phyloP scores from a whole-genome alignment of 139 green algal genomes.

The Edaphochlamys debaryana region DNA sequence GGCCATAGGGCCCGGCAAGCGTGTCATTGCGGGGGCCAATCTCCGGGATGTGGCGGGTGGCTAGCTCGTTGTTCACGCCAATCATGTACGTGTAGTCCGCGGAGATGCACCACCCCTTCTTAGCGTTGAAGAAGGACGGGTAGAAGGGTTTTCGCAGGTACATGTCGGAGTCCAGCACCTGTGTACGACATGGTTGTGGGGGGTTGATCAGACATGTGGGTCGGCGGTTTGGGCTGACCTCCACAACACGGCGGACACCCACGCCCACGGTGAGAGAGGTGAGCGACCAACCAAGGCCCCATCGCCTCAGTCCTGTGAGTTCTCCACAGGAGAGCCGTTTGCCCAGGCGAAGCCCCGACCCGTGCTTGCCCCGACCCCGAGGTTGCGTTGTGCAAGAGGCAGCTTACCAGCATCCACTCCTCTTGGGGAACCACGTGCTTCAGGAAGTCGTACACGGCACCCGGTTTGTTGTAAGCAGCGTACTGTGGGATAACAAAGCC shows the following conservation, averaged over 20 bases:
- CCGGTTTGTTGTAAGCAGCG: conserved; percentile 76
- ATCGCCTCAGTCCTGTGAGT: too few species aligned
- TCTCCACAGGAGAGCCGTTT: too few species aligned
- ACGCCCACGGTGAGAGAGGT: too few species aligned
- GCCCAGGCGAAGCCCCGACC: too few species aligned
- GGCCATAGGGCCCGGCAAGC: conserved; percentile 57
- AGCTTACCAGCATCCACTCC: conserved; percentile 53
- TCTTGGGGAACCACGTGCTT: conserved; percentile 47
- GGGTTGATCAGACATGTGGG: neutral
- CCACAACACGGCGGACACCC: too few species aligned
- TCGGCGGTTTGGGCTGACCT: neutral
- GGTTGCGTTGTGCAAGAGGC: too few species aligned
- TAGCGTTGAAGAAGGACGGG: conserved; percentile 51
- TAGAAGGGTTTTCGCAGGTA: conserved; percentile 64
- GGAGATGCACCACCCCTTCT: conserved; percentile 47
- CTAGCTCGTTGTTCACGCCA: conserved; percentile 73
- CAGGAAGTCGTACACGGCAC: conserved; percentile 80
- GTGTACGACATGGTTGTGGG: too few species aligned
- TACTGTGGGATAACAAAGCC: neutral
- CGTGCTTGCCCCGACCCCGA: too few species aligned
- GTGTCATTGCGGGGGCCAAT: conserved; percentile 76
- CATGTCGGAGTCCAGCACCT: conserved; percentile 61
- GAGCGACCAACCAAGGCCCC: too few species aligned
- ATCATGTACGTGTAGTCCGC: conserved; percentile 60
- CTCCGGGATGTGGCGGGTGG: conserved; percentile 70